These are phyloP conservation scores for Saccharomycopsis sp. DNA, from an alignment of 805 yeast species.

Conservation along the genomic window DNA sequence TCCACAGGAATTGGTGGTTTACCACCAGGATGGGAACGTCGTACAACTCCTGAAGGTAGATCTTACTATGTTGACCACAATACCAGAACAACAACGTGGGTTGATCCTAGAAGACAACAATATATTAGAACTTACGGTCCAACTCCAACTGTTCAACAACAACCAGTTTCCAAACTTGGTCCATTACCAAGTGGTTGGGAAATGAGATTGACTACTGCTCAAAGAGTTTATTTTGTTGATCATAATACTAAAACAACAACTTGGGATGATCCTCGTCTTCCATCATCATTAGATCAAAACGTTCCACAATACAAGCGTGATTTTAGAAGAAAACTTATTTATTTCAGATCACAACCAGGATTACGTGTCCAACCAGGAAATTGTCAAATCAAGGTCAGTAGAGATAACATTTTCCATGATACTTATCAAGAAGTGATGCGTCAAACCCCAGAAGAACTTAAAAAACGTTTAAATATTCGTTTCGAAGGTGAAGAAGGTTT, in stretches of 20 bases:
- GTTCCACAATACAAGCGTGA: conserved; percentile 99
- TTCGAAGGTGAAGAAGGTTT: conserved; percentile 99
- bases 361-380: conserved; percentile 95
- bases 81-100: conserved; percentile 99
- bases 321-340: conserved; percentile 92
- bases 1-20: conserved; percentile 94
- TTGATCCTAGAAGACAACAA: conserved; percentile 98
- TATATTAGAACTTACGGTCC: conserved; percentile 92
- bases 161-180: conserved; percentile 94
- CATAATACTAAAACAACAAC: conserved; percentile 99
- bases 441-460: conserved; percentile 96
- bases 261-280: conserved; percentile 99
- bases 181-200: conserved; percentile 99
- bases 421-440: conserved; percentile 98
- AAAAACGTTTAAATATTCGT: conserved; percentile 95
- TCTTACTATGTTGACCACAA: conserved; percentile 98
- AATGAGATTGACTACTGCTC: conserved; percentile 97
- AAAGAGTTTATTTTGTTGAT: conserved; percentile 96
- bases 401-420: conserved; percentile 94
- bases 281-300: conserved; percentile 93
- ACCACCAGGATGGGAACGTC: conserved; percentile 99
- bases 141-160: conserved; percentile 83
- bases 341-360: conserved; percentile 97
- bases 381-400: conserved; percentile 94
- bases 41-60: conserved; percentile 96